Conservation (phyloP, 148 eudicot genomes). For the Camellia japonica region DNA sequence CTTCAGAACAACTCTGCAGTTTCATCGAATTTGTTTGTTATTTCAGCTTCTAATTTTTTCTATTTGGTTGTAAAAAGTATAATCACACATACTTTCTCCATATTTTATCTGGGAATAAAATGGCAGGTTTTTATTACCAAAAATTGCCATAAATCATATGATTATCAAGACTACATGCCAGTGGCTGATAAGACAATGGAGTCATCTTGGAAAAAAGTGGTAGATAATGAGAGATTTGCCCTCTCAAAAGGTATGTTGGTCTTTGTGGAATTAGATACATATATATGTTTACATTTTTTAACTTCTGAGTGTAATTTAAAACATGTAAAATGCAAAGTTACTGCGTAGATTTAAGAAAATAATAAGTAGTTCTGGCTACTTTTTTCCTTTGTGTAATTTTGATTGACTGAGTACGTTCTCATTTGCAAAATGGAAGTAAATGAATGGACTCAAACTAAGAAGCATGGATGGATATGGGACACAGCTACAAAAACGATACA, state of each 20-base stretch:
- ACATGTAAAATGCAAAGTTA: neutral
- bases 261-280: neutral
- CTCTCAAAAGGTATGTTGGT: constrained; percentile 31
- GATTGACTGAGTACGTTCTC: neutral
- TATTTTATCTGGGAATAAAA: constrained; percentile 3
- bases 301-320: neutral
- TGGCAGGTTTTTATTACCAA: constrained; percentile 18
- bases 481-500: too few species aligned
- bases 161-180: constrained; percentile 16
- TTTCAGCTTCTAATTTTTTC: neutral
- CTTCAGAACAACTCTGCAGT: neutral
- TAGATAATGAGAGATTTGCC: constrained; percentile 16
- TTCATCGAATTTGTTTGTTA: neutral
- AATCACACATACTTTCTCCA: neutral
- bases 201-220: constrained; percentile 25
- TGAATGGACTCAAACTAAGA: neutral
- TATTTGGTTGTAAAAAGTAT: neutral
- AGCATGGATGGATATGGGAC: too few species aligned
- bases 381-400: neutral
- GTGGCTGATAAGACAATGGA: constrained; percentile 37
- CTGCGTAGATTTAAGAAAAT: neutral
- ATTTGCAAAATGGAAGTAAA: neutral
- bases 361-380: neutral
- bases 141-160: constrained; percentile 8
- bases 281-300: neutral